phyloP scores from a whole-genome alignment of 1,284 basidiomycete genomes.

The Boletus albobrunnescens region DNA sequence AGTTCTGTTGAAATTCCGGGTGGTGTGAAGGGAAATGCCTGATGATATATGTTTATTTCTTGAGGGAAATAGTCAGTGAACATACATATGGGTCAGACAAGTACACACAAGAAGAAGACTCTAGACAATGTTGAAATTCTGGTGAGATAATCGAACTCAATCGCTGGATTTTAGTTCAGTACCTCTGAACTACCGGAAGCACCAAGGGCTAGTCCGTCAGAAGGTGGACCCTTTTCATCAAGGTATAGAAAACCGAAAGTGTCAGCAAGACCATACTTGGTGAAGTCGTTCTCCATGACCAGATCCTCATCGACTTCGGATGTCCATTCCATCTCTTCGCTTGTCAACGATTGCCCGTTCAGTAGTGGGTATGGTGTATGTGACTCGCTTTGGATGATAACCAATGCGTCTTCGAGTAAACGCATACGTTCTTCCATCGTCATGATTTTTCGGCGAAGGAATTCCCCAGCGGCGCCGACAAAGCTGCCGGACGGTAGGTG shows the following conservation, averaged over 20 bases:
- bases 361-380: conserved; percentile 40
- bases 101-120: conserved; percentile 40
- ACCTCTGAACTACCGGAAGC: not conserved
- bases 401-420: conserved; percentile 48
- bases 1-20: conserved; percentile 29
- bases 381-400: conserved; percentile 38
- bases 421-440: conserved; percentile 44
- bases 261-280: conserved; percentile 11
- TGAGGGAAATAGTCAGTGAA: conserved; percentile 35
- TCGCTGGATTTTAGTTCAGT: not conserved
- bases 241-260: conserved; percentile 16
- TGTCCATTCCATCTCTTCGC: conserved; percentile 6
- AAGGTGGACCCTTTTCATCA: not conserved
- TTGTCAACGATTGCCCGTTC: conserved; percentile 8
- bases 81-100: not conserved
- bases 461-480: conserved; percentile 47
- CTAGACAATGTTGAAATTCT: not conserved
- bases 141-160: conserved; percentile 3
- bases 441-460: conserved; percentile 41
- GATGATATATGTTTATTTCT: conserved; percentile 39
- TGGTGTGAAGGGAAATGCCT: conserved; percentile 43
- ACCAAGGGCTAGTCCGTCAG: not conserved
- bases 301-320: conserved; percentile 1
- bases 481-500: conserved; percentile 32
- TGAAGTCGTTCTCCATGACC: not conserved